Evolutionary conservation across 116 monocot species (phyloP).

Genomic region (Zostera marina): DNA sequence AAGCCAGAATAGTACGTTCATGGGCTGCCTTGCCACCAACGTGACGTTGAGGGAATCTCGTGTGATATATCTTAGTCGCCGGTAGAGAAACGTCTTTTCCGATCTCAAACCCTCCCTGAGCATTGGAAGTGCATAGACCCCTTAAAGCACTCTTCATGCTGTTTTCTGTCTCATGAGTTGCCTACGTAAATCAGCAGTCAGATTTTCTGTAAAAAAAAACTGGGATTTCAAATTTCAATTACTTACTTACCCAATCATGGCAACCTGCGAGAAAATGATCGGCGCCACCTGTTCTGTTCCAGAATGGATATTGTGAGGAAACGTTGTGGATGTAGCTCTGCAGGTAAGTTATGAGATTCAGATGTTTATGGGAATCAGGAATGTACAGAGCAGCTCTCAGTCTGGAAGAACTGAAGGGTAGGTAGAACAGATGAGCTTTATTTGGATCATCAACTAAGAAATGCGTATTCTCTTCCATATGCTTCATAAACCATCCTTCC

Average conservation of each 20-base stretch:
- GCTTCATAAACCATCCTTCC: slow-evolving; percentile 27
- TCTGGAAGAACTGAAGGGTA: slow-evolving; percentile 13
- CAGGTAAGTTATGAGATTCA: slow-evolving; percentile 3
- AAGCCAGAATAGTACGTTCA: background rate
- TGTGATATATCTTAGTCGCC: slow-evolving; percentile 16
- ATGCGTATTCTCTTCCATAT: slow-evolving; percentile 14
- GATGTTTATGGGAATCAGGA: background rate
- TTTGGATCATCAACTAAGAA: slow-evolving; percentile 10
- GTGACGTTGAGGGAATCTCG: slow-evolving; percentile 16
- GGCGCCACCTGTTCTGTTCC: slow-evolving; percentile 19
- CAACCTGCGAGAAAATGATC: slow-evolving; percentile 22
- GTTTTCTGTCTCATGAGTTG: slow-evolving; percentile 26
- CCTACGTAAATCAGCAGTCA: slow-evolving; percentile 13
- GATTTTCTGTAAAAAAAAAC: too few relatives aligned
- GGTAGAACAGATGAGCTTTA: slow-evolving; percentile 16
- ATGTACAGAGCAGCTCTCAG: slow-evolving; percentile 9
- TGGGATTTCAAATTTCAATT: too few relatives aligned
- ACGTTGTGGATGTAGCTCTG: slow-evolving; percentile 6
- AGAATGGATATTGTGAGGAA: slow-evolving; percentile 16
- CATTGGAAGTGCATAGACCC: slow-evolving; percentile 39
- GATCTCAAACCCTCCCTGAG: slow-evolving; percentile 19
- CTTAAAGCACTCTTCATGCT: slow-evolving; percentile 26
- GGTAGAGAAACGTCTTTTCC: slow-evolving; percentile 61
- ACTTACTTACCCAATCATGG: slow-evolving; percentile 15
- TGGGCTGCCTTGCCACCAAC: slow-evolving; percentile 16